These are phyloP conservation scores for Filobasidium uniguttulatum DNA, from an alignment of 1,284 basidiomycete species.

Conservation along the genomic window DNA sequence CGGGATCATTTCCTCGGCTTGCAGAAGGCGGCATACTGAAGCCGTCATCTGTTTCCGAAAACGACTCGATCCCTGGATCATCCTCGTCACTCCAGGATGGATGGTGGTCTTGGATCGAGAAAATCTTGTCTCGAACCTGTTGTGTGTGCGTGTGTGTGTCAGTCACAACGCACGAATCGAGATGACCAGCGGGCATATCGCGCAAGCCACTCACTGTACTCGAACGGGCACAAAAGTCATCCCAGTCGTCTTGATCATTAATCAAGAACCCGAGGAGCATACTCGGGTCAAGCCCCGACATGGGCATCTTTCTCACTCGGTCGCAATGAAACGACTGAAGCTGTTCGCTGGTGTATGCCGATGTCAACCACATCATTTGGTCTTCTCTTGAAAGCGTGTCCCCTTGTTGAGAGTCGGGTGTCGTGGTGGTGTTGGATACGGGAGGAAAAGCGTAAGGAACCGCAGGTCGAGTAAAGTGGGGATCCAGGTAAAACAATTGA, in stretches of 20 bases:
- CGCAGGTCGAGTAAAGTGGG: slow-evolving; percentile 73
- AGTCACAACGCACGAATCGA: too few relatives aligned
- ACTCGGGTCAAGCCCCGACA: slow-evolving; percentile 83
- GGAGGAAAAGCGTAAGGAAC: slow-evolving; percentile 54
- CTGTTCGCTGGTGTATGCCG: slow-evolving; percentile 51
- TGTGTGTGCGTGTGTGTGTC: slow-evolving; percentile 14
- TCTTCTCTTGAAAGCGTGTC: slow-evolving; percentile 27
- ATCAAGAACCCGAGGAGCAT: slow-evolving; percentile 92
- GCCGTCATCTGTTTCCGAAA: slow-evolving; percentile 57
- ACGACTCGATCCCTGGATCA: slow-evolving; percentile 61
- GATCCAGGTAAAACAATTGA: slow-evolving; percentile 88
- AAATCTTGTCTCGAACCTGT: slow-evolving; percentile 58
- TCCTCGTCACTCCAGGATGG: slow-evolving; percentile 68
- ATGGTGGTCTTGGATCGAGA: slow-evolving; percentile 70
- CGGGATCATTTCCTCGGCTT: neutral
- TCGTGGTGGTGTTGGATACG: neutral
- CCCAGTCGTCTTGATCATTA: slow-evolving; percentile 66
- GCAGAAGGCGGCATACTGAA: slow-evolving; percentile 19
- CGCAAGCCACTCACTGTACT: slow-evolving; percentile 50
- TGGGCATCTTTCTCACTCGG: slow-evolving; percentile 78
- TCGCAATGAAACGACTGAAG: slow-evolving; percentile 88
- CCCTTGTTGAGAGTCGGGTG: slow-evolving; percentile 13
- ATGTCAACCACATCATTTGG: slow-evolving; percentile 47
- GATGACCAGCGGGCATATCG: too few relatives aligned
- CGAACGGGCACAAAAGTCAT: slow-evolving; percentile 61